Conservation (phyloP, 768 basidiomycete genomes). For the Lentinula guzmanii region DNA sequence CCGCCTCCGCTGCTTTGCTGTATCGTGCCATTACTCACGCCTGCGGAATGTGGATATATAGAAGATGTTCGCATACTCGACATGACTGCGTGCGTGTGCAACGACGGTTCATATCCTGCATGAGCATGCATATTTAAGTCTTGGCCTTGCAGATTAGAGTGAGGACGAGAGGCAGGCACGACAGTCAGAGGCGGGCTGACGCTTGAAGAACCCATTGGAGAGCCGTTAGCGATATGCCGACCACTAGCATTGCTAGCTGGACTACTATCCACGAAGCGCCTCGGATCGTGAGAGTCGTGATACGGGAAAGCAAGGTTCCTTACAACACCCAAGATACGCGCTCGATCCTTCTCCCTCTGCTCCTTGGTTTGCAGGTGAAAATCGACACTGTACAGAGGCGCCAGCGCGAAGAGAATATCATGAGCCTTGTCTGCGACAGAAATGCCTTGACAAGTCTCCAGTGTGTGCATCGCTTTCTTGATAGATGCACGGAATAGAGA, state of each 20-base stretch:
- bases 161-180: conserved; percentile 27
- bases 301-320: conserved; percentile 80
- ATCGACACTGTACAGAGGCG: conserved; percentile 67
- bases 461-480: conserved; percentile 56
- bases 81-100: conserved; percentile 10
- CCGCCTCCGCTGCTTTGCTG: conserved; percentile 10
- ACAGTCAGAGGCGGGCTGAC: conserved; percentile 48
- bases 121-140: conserved; percentile 2
- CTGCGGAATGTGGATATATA: conserved; percentile 12
- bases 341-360: conserved; percentile 53
- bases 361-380: conserved; percentile 44
- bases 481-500: conserved; percentile 73
- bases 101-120: neutral
- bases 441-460: conserved; percentile 60
- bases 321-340: conserved; percentile 57
- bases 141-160: conserved; percentile 22
- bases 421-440: conserved; percentile 71
- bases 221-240: conserved; percentile 37
- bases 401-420: conserved; percentile 63
- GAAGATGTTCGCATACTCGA: conserved; percentile 22
- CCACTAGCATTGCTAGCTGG: conserved; percentile 39
- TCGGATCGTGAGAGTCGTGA: conserved; percentile 57
- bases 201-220: conserved; percentile 54
- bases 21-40: conserved; percentile 11
- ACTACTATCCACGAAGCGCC: conserved; percentile 40